Evolutionary conservation across 2,329 filamentous ascomycete species (phyloP).

Genomic region (Rutstroemia sp.): DNA sequence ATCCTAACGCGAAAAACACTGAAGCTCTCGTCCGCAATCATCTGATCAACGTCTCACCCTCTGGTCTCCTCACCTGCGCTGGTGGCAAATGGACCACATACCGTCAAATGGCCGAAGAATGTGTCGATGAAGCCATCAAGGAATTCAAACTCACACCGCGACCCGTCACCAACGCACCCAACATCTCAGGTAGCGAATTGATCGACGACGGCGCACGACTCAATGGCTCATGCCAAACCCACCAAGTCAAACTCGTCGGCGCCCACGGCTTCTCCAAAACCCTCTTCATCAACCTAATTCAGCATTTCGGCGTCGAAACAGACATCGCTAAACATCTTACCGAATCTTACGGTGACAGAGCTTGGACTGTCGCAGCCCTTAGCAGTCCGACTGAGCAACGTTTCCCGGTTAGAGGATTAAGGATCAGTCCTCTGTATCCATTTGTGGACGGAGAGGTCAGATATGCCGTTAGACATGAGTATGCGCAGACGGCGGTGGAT

Average conservation of each 20-base stretch:
- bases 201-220: conserved; percentile 64
- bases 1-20: conserved; percentile 78
- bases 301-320: conserved; percentile 87
- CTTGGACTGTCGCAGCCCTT: conserved; percentile 81
- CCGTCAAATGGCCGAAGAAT: conserved; percentile 87
- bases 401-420: conserved; percentile 76
- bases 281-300: conserved; percentile 90
- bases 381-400: conserved; percentile 69
- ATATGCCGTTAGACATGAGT: conserved; percentile 82
- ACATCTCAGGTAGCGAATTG: conserved; percentile 61
- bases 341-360: conserved; percentile 82
- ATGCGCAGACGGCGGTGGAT: conserved; percentile 85
- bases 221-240: conserved; percentile 74
- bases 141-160: conserved; percentile 56
- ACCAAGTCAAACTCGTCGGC: conserved; percentile 72
- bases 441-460: conserved; percentile 89
- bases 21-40: conserved; percentile 85
- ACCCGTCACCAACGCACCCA: conserved; percentile 51
- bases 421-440: conserved; percentile 74
- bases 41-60: conserved; percentile 70
- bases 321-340: conserved; percentile 86
- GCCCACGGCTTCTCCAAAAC: conserved; percentile 85
- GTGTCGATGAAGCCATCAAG: conserved; percentile 71
- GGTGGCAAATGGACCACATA: conserved; percentile 94
- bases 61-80: conserved; percentile 75